Conservation (phyloP, 108 stramenopile genomes). For the Chaetoceros tenuissimus region DNA sequence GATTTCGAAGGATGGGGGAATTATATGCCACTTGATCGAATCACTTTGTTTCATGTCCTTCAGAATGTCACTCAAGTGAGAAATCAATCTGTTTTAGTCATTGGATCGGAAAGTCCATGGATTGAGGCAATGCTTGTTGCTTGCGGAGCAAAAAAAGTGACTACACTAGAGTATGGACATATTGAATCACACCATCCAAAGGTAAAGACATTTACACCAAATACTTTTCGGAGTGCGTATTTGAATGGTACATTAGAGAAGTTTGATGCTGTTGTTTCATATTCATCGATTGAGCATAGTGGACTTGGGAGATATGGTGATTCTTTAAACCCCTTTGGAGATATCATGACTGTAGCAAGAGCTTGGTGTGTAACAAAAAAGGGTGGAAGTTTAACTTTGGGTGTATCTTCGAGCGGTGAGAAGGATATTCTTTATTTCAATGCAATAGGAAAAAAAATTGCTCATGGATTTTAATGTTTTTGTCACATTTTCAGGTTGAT, state of each 20-base stretch:
- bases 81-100: slow-evolving; percentile 12
- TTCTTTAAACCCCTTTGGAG: slow-evolving; percentile 17
- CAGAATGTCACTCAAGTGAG: no score
- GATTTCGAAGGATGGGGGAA: no score
- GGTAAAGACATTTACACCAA: slow-evolving; percentile 7
- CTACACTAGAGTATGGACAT: slow-evolving; percentile 9
- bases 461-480: no score
- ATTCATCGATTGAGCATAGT: slow-evolving; percentile 14
- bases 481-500: no score
- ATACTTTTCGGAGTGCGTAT: background rate
- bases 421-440: no score
- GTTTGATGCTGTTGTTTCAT: slow-evolving; percentile 8
- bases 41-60: no score
- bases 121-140: slow-evolving; percentile 4
- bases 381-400: slow-evolving; percentile 5
- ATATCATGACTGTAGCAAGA: slow-evolving; percentile 7
- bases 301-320: slow-evolving; percentile 12
- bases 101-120: slow-evolving; percentile 19
- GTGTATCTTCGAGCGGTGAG: slow-evolving; percentile 6
- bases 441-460: no score
- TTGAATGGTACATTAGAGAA: background rate
- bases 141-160: slow-evolving; percentile 6
- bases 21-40: no score
- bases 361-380: slow-evolving; percentile 10
- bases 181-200: slow-evolving; percentile 9